Evolutionary conservation across 352 stramenopile genomes (phyloP), one percentile per base, ranked within the genome.

Genomic region (Pythium volutum): DNA sequence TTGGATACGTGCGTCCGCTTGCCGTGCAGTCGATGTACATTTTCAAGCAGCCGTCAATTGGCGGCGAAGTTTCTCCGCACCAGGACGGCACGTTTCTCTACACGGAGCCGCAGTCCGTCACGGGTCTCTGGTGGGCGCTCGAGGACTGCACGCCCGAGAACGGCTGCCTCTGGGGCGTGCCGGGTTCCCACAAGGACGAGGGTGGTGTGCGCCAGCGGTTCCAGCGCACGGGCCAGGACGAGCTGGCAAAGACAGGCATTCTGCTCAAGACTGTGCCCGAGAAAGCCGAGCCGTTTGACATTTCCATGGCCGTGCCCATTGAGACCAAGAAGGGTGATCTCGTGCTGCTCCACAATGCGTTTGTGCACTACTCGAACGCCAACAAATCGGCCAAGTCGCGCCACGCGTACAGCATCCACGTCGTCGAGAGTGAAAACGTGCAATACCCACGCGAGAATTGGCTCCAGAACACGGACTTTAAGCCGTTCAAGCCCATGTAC

Each of bases 1-100:
- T 99, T 23, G 80, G 83, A 4, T 98, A 95, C 68, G 63, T 77
- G 41, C 77, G 94, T 31, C 94, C 96, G 2, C 79, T 97, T 31
- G 79, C 96, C 1, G 93, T 97, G 51, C 93, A 98, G 68, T 95
- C 76, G 50, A 99, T 99, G 96, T 99, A 98, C 74, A 98, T 98
- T 71, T 98, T 98, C 78, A 99, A 99, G 71, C 89, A 98, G 70
- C 86, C 90, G 20, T 79, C 74, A 33, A 96, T 98, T 54, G 95
- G 96, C 33, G 95, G 93, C 34, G 90, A 97, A 42, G 95, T 99
- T 0, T 91, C 88, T 51, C 79, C 88, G n/a, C 96, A 99, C 80
- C 96, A 99, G 75, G 96, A 99, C 76, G 96, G 91, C 14, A 98
- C 90, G 27, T 99, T 98, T 67, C 81, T 99, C n/a, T 97, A 90